Evolutionary conservation across 352 stramenopile species (phyloP).

Genomic region (Globisporangium yorkense): DNA sequence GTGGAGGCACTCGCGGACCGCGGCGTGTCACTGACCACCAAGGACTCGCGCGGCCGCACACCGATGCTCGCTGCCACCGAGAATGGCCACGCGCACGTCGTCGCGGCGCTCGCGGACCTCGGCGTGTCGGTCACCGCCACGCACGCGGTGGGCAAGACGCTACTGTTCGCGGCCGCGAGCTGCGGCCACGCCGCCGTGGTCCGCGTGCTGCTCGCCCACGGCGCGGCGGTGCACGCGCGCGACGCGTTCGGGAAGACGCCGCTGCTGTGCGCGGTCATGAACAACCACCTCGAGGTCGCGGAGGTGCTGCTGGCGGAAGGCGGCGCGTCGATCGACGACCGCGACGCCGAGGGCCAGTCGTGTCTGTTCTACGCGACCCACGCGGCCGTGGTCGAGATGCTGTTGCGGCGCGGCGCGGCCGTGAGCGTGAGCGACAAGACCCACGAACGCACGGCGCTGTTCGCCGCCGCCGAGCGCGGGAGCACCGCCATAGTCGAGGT

Average conservation of each 20-base stretch:
- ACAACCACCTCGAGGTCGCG: conserved; percentile 6
- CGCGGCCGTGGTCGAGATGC: conserved; percentile 2
- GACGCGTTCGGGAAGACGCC: conserved; percentile 14
- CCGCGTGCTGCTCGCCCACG: conserved; percentile 6
- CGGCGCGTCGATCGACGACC: conserved; percentile 3
- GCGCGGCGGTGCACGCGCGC: conserved; percentile 4
- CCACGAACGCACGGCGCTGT: conserved; percentile 11
- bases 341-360: conserved; percentile 8
- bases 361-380: conserved; percentile 13
- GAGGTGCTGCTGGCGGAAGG: conserved; percentile 2
- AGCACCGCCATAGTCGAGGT: conserved; percentile 6
- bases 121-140: conserved; percentile 4
- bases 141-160: conserved; percentile 12
- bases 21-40: conserved; percentile 5
- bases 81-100: conserved; percentile 10
- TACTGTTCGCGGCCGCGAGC: conserved; percentile 11
- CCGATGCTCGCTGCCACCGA: conserved; percentile 11
- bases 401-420: conserved; percentile 4
- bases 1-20: conserved; percentile 7
- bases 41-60: conserved; percentile 9
- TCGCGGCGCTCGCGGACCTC: conserved; percentile 5
- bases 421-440: conserved; percentile 1
- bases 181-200: conserved; percentile 11
- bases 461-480: conserved; percentile 7
- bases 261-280: conserved; percentile 10